A percentile compares a stretch with the other conserved stretches of the same genome.
phyloP scores from a whole-genome alignment of 108 stramenopile species.

The Cyclostephanos tholiformis region DNA sequence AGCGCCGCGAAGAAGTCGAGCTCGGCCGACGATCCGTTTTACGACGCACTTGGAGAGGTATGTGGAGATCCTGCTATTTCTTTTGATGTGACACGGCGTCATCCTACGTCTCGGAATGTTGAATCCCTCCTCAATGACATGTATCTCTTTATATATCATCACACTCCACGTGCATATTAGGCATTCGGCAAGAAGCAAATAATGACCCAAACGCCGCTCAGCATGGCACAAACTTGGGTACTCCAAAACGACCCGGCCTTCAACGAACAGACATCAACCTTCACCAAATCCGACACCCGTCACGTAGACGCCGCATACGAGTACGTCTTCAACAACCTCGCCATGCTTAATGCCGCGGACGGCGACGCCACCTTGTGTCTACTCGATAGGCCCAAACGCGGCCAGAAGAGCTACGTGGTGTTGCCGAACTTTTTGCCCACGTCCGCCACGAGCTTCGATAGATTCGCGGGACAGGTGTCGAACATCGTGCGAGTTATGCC shows the following conservation, averaged over 20 bases:
- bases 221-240: constrained; percentile 74
- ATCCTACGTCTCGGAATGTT: too few species aligned
- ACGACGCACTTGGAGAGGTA: constrained; percentile 68
- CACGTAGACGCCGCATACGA: constrained; percentile 82
- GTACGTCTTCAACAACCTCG: constrained; percentile 80
- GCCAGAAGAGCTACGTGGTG: constrained; percentile 69
- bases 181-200: constrained; percentile 59
- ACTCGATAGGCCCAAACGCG: constrained; percentile 23
- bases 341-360: constrained; percentile 56
- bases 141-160: neutral
- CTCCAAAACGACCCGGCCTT: constrained; percentile 58
- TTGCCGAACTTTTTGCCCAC: constrained; percentile 70
- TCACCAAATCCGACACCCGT: constrained; percentile 63
- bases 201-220: constrained; percentile 54
- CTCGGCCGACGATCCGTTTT: constrained; percentile 63
- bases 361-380: neutral
- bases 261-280: constrained; percentile 46
- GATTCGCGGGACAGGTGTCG: constrained; percentile 58
- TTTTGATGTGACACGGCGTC: neutral
- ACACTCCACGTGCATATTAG: constrained; percentile 1
- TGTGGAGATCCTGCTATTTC: neutral
- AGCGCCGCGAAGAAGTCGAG: constrained; percentile 28
- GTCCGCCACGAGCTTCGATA: constrained; percentile 77
- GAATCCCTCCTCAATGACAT: neutral
- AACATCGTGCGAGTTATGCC: constrained; percentile 61